These are phyloP conservation scores for Trematosphaeria pertusa DNA, from an alignment of 2,329 filamentous ascomycete genomes.

Conservation along the genomic window DNA sequence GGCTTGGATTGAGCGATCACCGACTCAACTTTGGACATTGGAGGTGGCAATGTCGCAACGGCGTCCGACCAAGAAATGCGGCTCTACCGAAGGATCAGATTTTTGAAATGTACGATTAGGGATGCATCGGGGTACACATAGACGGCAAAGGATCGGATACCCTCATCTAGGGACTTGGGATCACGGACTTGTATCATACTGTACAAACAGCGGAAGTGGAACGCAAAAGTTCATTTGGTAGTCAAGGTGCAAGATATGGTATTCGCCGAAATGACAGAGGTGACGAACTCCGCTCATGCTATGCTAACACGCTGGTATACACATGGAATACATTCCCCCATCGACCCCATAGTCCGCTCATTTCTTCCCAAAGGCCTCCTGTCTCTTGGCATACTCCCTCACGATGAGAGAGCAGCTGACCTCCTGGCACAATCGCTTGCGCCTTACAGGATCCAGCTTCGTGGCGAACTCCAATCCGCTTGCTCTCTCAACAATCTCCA, in stretches of 20 bases:
- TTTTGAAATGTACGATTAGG: conserved; percentile 5
- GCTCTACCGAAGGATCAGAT: not conserved
- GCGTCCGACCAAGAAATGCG: no score
- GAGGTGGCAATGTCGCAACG: no score
- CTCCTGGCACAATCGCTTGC: conserved; percentile 84
- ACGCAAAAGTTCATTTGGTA: not conserved
- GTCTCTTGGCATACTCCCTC: conserved; percentile 74
- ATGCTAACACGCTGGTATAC: conserved; percentile 21
- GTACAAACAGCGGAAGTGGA: conserved; percentile 17
- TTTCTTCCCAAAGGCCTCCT: conserved; percentile 54
- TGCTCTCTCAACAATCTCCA: conserved; percentile 91
- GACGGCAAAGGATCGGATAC: no score
- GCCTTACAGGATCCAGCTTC: conserved; percentile 75
- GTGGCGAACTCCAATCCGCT: conserved; percentile 89
- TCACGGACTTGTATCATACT: conserved; percentile 29
- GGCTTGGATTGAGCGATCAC: no score
- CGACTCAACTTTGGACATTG: no score
- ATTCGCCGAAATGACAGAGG: conserved; percentile 1
- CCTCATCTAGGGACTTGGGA: no score
- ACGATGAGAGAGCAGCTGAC: conserved; percentile 84
- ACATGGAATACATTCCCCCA: conserved; percentile 9
- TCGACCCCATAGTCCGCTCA: conserved; percentile 10
- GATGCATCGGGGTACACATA: no score
- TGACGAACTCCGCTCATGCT: conserved; percentile 10
- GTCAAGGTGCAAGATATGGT: conserved; percentile 1